A percentile compares a stretch with the other conserved stretches of the same genome.
Evolutionary conservation across 345 rosid genomes (phyloP).

Genomic region (Xanthoceras sorbifolium): DNA sequence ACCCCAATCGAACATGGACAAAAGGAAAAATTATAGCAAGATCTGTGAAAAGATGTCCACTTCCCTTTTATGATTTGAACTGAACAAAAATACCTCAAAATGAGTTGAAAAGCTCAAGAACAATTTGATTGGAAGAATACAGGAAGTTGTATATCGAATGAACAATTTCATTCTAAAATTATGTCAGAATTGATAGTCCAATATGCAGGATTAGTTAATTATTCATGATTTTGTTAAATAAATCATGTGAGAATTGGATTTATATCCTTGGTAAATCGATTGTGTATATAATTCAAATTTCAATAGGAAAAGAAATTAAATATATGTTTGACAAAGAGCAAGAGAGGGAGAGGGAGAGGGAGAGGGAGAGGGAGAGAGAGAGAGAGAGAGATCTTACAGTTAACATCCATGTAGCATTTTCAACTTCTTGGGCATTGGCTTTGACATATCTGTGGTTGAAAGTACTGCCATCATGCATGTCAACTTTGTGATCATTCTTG

Average conservation of each 20-base stretch:
- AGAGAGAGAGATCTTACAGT: constrained; percentile 52
- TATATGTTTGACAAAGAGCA: too few species aligned
- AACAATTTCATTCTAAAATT: not conserved
- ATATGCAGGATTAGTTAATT: not conserved
- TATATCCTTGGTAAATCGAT: not conserved
- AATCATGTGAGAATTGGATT: not conserved
- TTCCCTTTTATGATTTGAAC: not conserved
- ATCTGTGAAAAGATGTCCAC: not conserved
- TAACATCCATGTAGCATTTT: constrained; percentile 96
- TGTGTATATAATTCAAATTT: not conserved
- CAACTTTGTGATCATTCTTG: constrained; percentile 86
- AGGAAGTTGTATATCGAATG: not conserved
- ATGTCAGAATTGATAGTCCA: not conserved
- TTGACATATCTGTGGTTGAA: constrained; percentile 92
- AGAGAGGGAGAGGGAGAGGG: not conserved
- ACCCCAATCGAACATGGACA: not conserved
- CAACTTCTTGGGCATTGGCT: constrained; percentile 83
- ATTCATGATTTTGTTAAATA: not conserved
- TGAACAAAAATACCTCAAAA: not conserved
- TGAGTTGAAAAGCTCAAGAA: not conserved
- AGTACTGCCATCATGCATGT: constrained; percentile 84
- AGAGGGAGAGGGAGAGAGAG: not conserved
- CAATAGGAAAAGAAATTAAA: not conserved
- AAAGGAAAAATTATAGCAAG: not conserved
- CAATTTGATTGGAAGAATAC: not conserved